Percentiles rank a stretch among this genome's conserved stretches.
Evolutionary conservation across 495 filamentous ascomycete species (phyloP).

Genomic region (Aspergillus ellipticus): DNA sequence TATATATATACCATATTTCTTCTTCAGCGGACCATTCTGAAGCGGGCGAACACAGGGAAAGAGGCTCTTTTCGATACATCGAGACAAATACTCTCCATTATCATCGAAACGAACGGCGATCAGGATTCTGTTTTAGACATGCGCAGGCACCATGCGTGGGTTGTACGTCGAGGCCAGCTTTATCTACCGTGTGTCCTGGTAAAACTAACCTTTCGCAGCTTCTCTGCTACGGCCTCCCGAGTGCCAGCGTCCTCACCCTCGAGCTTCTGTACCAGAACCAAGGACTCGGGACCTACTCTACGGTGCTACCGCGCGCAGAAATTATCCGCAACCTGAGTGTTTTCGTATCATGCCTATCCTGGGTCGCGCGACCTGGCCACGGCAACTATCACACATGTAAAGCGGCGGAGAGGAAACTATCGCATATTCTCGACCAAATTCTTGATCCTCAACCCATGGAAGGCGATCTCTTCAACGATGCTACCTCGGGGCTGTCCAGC

Average conservation of each 20-base stretch:
- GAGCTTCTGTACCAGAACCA: conserved; percentile 59
- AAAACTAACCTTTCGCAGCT: conserved; percentile 28
- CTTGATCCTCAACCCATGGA: conserved; percentile 36
- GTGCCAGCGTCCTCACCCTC: conserved; percentile 56
- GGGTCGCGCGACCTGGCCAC: conserved; percentile 49
- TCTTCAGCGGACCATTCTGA: conserved; percentile 53
- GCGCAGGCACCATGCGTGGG: conserved; percentile 51
- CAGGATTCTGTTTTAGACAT: conserved; percentile 47
- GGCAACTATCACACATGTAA: conserved; percentile 53
- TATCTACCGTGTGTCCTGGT: not conserved
- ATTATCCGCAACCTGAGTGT: conserved; percentile 62
- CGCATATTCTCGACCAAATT: conserved; percentile 40
- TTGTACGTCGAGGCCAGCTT: conserved; percentile 39
- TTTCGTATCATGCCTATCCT: conserved; percentile 55
- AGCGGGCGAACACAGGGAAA: conserved; percentile 46
- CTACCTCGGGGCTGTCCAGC: conserved; percentile 29
- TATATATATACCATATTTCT: conserved; percentile 56
- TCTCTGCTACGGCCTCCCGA: conserved; percentile 53
- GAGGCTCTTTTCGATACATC: conserved; percentile 51
- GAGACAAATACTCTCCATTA: conserved; percentile 46
- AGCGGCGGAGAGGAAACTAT: conserved; percentile 41
- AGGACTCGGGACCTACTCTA: conserved; percentile 26
- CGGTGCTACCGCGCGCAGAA: conserved; percentile 52
- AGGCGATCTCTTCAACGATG: conserved; percentile 29
- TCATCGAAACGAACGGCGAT: conserved; percentile 44